Evolutionary conservation across 1,284 basidiomycete species (phyloP), one percentile per base, ranked within the genome.

Genomic region (Tetrapyrgos nigripes): DNA sequence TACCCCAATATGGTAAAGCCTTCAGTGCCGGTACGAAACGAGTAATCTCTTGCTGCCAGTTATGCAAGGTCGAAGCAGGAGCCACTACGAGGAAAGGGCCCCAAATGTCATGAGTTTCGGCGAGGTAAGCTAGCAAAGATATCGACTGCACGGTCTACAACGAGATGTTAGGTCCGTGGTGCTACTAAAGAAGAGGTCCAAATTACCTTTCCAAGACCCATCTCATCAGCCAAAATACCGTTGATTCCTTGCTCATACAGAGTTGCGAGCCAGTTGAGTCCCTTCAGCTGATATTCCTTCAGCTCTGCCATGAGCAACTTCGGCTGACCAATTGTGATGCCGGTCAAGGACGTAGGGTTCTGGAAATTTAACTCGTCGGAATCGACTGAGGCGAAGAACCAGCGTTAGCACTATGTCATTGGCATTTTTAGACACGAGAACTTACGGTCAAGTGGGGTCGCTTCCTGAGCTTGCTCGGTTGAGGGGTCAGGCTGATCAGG

Each of bases 11-110:
- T 1, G 97, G 97, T 37, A 99, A 75, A 1, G 96, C 94, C 75
- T 98, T 99, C 62, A 99, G 84, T 47, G 84, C 83, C 24, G 97
- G 97, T 3, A 98, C 95, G 73, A 99, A 99, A 28, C 94, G 90
- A 27, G 94, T 92, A 59, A 99, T 86, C 76, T 99, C 97, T 72
- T 99, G 97, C 74, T 99, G 97, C 97, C 97, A 99, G 71, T 99
- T 99, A 77, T 99, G 97, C 63, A 99, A 80, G 0, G 97, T 99
- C 4, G 97, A 98, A 1, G 96, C 93, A 1, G 97, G 97, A 1
- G 97, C 96, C 51, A 99, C 97, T 58, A 99, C 96, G n/a, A 99
- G 84, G 83, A 99, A 99, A 17, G 97, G 97, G 0, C 97, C 97
- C 97, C 97, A 99, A 61, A 99, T 97, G 71, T 98, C 93, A 73